A percentile compares a stretch with the other conserved stretches of the same genome.
phyloP scores from a whole-genome alignment of 768 basidiomycete genomes.

The Symmetrospora coprosmae region DNA sequence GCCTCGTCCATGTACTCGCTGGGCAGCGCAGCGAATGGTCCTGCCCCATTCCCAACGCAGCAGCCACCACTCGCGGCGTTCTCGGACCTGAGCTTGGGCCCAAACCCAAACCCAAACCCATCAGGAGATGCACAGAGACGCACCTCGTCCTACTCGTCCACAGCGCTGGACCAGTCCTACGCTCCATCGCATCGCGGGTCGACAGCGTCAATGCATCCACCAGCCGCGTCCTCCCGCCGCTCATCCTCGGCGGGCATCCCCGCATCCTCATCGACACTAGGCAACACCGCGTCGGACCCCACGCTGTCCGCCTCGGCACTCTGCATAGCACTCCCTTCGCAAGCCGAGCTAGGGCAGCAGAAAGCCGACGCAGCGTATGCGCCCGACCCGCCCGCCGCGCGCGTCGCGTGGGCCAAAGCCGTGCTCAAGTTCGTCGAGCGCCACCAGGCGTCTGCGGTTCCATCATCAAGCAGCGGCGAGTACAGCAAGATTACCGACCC shows the following conservation, averaged over 20 bases:
- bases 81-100: no score
- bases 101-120: neutral
- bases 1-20: neutral
- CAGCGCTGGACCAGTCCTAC: no score
- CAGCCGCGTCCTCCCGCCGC: neutral
- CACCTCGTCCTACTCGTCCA: neutral
- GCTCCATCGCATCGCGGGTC: neutral
- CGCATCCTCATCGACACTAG: neutral
- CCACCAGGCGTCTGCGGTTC: conserved; percentile 36
- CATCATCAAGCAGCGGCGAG: conserved; percentile 39
- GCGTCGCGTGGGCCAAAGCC: conserved; percentile 67
- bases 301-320: neutral
- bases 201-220: neutral
- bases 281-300: neutral
- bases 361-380: neutral
- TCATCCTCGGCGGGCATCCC: no score
- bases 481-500: conserved; percentile 50
- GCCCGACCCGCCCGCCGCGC: conserved; percentile 28
- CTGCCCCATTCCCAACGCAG: no score
- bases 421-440: conserved; percentile 66
- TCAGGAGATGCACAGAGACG: neutral
- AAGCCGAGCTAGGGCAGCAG: conserved; percentile 7
- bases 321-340: conserved; percentile 8
- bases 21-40: neutral
- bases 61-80: no score